Base-by-base conservation (phyloP, 495 filamentous ascomycete genomes). In the Neurospora discreta region DNA sequence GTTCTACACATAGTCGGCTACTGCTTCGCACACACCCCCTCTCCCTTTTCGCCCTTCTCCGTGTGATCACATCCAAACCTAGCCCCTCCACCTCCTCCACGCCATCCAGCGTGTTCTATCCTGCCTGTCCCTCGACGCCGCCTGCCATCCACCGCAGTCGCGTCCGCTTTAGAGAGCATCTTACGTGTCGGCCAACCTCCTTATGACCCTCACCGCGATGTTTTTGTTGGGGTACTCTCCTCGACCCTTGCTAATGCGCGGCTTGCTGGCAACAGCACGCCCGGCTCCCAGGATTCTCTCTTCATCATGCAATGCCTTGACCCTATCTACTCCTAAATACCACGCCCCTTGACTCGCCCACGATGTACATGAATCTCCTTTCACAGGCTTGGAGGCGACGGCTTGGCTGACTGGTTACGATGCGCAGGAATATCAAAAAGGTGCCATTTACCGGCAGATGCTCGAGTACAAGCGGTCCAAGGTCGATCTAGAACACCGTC, bases 391-490 rank as follows among this genome's bases (percentile, higher is more conserved):
- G 71, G 70, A 70, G 71, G 72, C 73, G 73, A 71, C 75, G 75
- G 74, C 71, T 78, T 78, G 80, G 77, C 77, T 80, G 77, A 81
- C 80, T 40, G 72, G 68, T 40, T 70, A 70, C 42, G 30, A 36
- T 30, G 73, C 68, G 71, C 79, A 99, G 95, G 89, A 90, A 75
- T 98, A 93, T 78, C 93, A 97, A 84, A 99, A 99, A 81, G 95
- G 97, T 86, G 95, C 95, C 72, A 98, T 99, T 78, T 90, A 92
- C 78, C 92, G 95, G 39, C 95, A 98, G 78, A 97, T 99, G 95
- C 90, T 91, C 76, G 96, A 98, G 80, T 97, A 94, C 79, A 98
- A 97, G 81, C 88, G 96, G 68, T 93, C 98, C 77, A 93, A 92
- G 79, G 84, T 84, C 40, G 89, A 88, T 20, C 80, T 97, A 67